Base-by-base conservation (phyloP, 805 yeast genomes). In the Candida corydali region DNA sequence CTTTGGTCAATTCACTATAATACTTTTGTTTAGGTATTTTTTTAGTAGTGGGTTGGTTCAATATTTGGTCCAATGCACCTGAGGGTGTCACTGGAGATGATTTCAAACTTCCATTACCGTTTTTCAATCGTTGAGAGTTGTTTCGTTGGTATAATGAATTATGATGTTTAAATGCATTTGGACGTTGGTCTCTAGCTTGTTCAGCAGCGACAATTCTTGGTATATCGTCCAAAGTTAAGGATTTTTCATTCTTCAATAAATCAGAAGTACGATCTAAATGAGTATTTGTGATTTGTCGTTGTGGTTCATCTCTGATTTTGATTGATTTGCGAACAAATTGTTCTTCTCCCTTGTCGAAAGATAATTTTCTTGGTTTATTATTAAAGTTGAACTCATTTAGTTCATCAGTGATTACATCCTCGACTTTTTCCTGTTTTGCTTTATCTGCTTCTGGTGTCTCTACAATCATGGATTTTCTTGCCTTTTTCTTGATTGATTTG, bases 151-250 rank as follows among this genome's bases (percentile, higher is more conserved):
- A 51, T 53, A 68, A 43, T 41, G 68, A 44, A 54, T 78, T 78
- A 52, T 84, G 89, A 59, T 84, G 94, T 40, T 83, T 80, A 61
- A 83, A 89, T 0, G 96, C 95, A 58, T 88, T 88, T 2, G 97
- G 96, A 40, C 95, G 73, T 52, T 85, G 82, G 43, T 86, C 96
- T 44, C 96, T 70, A 0, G 98, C 96, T 58, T 91, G 96, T 51
- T 93, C 97, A 8, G 95, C 91, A 2, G 97, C 95, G 6, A 93
- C 97, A 53, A 93, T 91, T 46, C 98, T 73, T 6, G 98, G 96
- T 49, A 93, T 93, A 59, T 93, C 99, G 59, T 93, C 98, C 49
- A 93, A 72, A 0, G 97, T 91, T 36, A 93, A 73, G 0, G 91
- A 82, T 47, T 84, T 86, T 47, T 91, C 94, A 51, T 79, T 84